Percentiles rank a stretch among this genome's conserved stretches.
These are phyloP conservation scores for Kernera saxatilis DNA, from an alignment of 345 rosid genomes.

Conservation along the genomic window DNA sequence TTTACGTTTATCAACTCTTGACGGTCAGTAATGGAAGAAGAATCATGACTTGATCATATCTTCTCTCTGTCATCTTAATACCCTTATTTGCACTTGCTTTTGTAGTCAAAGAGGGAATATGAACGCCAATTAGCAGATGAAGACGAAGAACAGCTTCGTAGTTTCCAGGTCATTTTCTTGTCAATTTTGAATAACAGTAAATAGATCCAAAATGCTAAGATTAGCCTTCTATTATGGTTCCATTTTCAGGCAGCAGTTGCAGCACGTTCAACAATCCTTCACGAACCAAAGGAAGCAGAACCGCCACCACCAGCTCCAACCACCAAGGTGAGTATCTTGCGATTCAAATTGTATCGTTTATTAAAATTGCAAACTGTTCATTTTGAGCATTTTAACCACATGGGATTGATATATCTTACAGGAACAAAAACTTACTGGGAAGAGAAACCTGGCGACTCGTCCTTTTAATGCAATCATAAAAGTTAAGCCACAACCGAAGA, in stretches of 20 bases:
- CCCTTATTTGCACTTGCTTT: not conserved
- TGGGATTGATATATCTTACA: constrained; percentile 26
- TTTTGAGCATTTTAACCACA: not conserved
- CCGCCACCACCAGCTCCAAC: constrained; percentile 21
- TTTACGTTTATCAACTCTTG: not conserved
- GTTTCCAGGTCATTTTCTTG: constrained; percentile 62
- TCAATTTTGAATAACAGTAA: not conserved
- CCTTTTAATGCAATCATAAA: constrained; percentile 58
- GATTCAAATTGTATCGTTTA: not conserved
- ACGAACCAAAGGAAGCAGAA: constrained; percentile 55
- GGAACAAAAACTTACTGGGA: constrained; percentile 49
- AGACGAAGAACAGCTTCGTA: constrained; percentile 64
- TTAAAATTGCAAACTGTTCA: not conserved
- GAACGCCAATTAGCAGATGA: constrained; percentile 69
- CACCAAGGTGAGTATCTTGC: constrained; percentile 41
- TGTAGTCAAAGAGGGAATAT: constrained; percentile 69
- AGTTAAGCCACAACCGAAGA: constrained; percentile 79
- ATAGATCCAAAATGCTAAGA: not conserved
- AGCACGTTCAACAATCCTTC: constrained; percentile 51
- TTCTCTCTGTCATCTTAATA: not conserved
- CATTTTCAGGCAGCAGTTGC: constrained; percentile 75
- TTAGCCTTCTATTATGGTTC: not conserved
- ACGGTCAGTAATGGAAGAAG: not conserved
- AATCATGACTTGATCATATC: not conserved
- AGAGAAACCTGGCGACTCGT: constrained; percentile 53